phyloP scores from a whole-genome alignment of 106 monocot species.

The Ottelia alismoides region DNA sequence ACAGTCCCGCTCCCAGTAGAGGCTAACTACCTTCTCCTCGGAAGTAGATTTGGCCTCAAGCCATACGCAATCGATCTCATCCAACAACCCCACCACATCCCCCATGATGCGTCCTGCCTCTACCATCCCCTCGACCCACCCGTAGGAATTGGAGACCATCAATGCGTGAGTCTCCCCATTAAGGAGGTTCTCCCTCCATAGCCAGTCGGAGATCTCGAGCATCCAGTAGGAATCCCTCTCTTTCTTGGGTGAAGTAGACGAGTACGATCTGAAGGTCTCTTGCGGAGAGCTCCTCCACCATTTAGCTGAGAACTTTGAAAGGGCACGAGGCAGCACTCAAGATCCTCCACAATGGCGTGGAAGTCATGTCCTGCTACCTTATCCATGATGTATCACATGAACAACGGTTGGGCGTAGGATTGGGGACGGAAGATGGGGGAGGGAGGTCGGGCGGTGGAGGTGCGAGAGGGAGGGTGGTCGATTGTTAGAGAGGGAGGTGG shows the following conservation, averaged over 20 bases:
- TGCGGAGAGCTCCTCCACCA: conserved; percentile 58
- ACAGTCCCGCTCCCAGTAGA: conserved; percentile 82
- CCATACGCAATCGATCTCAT: conserved; percentile 91
- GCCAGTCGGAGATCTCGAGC: conserved; percentile 86
- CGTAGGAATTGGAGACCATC: conserved; percentile 81
- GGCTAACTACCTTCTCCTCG: conserved; percentile 80
- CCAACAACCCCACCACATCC: conserved; percentile 69
- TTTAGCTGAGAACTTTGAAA: conserved; percentile 50
- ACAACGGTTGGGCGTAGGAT: too few species aligned
- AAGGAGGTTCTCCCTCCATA: conserved; percentile 63
- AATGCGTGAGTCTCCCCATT: conserved; percentile 91
- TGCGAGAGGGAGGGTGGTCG: too few species aligned
- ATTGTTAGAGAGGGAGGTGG: too few species aligned
- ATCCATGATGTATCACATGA: too few species aligned
- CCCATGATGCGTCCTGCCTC: conserved; percentile 30
- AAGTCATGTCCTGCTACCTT: conserved; percentile 56
- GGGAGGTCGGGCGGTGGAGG: too few species aligned
- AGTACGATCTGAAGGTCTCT: conserved; percentile 84
- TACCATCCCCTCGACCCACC: conserved; percentile 76
- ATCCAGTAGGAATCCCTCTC: conserved; percentile 92
- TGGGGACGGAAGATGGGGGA: too few species aligned
- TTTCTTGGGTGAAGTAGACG: conserved; percentile 86
- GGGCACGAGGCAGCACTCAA: conserved; percentile 70
- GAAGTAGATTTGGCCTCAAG: conserved; percentile 72
- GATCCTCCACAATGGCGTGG: conserved; percentile 59